These are phyloP conservation scores for Metschnikowia kofuensis DNA, from an alignment of 805 yeast species.

Conservation along the genomic window DNA sequence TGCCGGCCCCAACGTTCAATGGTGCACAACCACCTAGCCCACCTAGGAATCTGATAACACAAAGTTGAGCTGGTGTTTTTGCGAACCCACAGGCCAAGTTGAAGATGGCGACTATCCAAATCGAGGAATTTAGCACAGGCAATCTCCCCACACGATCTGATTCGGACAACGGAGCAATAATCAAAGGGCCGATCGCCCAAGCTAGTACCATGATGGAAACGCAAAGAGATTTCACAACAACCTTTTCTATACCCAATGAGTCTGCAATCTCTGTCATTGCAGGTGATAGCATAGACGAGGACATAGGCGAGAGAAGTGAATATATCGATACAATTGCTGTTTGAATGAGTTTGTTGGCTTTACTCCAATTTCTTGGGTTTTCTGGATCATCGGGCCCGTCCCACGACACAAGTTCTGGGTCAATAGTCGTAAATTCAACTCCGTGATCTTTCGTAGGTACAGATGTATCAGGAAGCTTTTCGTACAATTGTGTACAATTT, in stretches of 20 bases:
- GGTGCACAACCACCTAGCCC: conserved; percentile 71
- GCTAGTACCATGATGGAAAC: conserved; percentile 69
- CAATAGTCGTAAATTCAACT: conserved; percentile 49
- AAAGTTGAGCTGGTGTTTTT: conserved; percentile 54
- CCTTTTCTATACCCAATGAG: conserved; percentile 31
- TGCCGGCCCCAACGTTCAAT: conserved; percentile 67
- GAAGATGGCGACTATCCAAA: conserved; percentile 47
- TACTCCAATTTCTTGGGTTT: conserved; percentile 65
- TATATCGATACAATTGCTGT: conserved; percentile 50
- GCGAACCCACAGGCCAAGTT: conserved; percentile 64
- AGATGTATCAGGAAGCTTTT: conserved; percentile 25
- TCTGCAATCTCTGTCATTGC: conserved; percentile 49
- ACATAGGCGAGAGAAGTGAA: conserved; percentile 58
- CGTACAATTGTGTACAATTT: conserved; percentile 4
- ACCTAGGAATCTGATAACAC: conserved; percentile 59
- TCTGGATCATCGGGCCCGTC: conserved; percentile 57
- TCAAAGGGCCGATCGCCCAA: conserved; percentile 63
- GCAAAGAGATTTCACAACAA: conserved; percentile 25
- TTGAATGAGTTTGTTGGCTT: conserved; percentile 38
- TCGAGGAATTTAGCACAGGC: conserved; percentile 50
- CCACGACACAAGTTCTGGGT: conserved; percentile 71
- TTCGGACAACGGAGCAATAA: conserved; percentile 68
- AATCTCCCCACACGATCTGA: conserved; percentile 54
- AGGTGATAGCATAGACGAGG: conserved; percentile 62
- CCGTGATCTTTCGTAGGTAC: conserved; percentile 45